Evolutionary conservation across 2,329 filamentous ascomycete species (phyloP).

Genomic region (Nothomitra cinnamomea): DNA sequence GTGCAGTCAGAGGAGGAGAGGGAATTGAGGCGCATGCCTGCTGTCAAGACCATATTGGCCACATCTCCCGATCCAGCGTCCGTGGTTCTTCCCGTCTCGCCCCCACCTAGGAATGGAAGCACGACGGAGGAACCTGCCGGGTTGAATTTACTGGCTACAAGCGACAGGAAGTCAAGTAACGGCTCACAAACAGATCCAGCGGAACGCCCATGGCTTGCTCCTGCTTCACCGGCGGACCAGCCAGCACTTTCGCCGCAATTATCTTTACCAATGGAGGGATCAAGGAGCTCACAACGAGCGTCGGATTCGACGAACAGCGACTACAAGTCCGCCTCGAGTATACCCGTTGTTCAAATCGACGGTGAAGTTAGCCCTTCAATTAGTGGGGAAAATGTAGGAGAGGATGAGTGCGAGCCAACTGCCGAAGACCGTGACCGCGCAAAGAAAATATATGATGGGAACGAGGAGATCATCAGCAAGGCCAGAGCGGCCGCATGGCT

Average conservation of each 20-base stretch:
- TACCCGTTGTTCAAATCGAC: slow-evolving; percentile 28
- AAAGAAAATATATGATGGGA: slow-evolving; percentile 66
- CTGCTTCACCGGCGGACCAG: slow-evolving; percentile 20
- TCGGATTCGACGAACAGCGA: slow-evolving; percentile 27
- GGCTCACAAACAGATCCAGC: not conserved
- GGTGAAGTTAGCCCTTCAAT: not conserved
- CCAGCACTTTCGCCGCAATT: slow-evolving; percentile 11
- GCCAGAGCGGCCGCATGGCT: slow-evolving; percentile 75
- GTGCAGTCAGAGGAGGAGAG: slow-evolving; percentile 14
- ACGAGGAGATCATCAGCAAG: slow-evolving; percentile 64
- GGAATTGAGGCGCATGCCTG: not conserved
- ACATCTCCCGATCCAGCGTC: not conserved
- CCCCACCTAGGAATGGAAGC: not conserved
- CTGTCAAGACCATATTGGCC: not conserved
- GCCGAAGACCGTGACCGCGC: slow-evolving; percentile 63
- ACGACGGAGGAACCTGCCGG: not conserved
- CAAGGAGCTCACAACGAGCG: slow-evolving; percentile 19
- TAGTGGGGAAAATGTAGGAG: slow-evolving; percentile 24
- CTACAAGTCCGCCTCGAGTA: slow-evolving; percentile 30
- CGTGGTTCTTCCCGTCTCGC: not conserved
- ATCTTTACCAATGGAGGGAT: slow-evolving; percentile 23
- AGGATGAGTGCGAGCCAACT: slow-evolving; percentile 29
- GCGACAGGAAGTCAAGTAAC: not conserved
- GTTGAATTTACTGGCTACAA: not conserved
- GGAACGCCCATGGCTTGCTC: slow-evolving; percentile 19